These are phyloP conservation scores for Penicillium hesseltinei DNA, from an alignment of 2,329 filamentous ascomycete species.

Conservation along the genomic window DNA sequence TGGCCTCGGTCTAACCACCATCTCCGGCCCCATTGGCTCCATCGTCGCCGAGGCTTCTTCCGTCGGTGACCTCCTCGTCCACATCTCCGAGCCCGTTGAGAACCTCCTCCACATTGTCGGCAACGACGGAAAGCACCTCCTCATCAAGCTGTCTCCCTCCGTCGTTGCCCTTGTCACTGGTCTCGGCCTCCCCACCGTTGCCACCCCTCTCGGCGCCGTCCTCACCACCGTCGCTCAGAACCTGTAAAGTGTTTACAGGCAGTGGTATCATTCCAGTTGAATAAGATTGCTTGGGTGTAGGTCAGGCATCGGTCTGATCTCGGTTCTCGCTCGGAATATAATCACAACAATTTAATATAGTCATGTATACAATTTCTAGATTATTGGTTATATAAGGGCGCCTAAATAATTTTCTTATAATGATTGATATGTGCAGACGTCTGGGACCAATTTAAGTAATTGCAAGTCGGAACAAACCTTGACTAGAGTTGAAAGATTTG, in stretches of 20 bases:
- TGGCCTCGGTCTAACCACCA: constrained; percentile 29
- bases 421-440: background rate
- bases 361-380: background rate
- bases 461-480: background rate
- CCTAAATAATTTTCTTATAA: background rate
- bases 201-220: constrained; percentile 28
- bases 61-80: constrained; percentile 29
- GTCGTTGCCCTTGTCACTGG: constrained; percentile 25
- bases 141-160: constrained; percentile 29
- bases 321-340: background rate
- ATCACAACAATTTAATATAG: background rate
- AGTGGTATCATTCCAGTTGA: background rate
- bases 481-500: background rate
- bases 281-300: background rate
- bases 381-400: background rate
- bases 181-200: constrained; percentile 30
- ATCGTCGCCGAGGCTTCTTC: constrained; percentile 27
- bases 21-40: constrained; percentile 27
- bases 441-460: background rate
- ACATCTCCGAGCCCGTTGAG: constrained; percentile 27
- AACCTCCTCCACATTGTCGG: constrained; percentile 28
- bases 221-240: constrained; percentile 28
- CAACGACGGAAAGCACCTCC: constrained; percentile 26
- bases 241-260: constrained; percentile 21
- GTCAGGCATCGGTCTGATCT: background rate